Percentiles rank a stretch among this genome's conserved stretches.
Conservation (phyloP, 345 rosid genomes). For the Raphanus sativus region DNA sequence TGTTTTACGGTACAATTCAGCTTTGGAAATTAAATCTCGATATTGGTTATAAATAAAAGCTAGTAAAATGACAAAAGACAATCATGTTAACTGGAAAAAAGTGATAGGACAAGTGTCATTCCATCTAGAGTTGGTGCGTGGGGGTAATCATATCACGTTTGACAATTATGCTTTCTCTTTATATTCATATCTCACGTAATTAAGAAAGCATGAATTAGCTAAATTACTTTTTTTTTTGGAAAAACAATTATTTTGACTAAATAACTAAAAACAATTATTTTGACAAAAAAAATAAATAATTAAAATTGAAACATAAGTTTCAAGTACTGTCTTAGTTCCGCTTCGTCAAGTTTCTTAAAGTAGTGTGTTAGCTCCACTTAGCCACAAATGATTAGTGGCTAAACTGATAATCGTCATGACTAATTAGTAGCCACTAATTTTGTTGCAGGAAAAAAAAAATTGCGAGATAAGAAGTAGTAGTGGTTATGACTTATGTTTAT, state of each 20-base stretch:
- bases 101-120: slow-evolving; percentile 63
- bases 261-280: background rate
- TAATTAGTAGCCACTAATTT: background rate
- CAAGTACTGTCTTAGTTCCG: background rate
- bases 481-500: no score
- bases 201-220: background rate
- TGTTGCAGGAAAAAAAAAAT: background rate
- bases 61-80: slow-evolving; percentile 34
- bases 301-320: background rate
- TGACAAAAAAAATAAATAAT: background rate
- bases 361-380: background rate
- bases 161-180: slow-evolving; percentile 29
- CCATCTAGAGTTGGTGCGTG: slow-evolving; percentile 49
- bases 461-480: background rate
- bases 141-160: slow-evolving; percentile 56
- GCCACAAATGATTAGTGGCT: background rate
- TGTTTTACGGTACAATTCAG: background rate
- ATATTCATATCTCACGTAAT: background rate
- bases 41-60: slow-evolving; percentile 7
- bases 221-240: no score
- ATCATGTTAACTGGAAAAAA: slow-evolving; percentile 34
- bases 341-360: background rate
- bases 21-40: background rate
- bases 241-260: background rate
- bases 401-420: background rate